Evolutionary conservation across 129 eudicot genomes (phyloP).

Genomic region (Smallanthus sonchifolius): DNA sequence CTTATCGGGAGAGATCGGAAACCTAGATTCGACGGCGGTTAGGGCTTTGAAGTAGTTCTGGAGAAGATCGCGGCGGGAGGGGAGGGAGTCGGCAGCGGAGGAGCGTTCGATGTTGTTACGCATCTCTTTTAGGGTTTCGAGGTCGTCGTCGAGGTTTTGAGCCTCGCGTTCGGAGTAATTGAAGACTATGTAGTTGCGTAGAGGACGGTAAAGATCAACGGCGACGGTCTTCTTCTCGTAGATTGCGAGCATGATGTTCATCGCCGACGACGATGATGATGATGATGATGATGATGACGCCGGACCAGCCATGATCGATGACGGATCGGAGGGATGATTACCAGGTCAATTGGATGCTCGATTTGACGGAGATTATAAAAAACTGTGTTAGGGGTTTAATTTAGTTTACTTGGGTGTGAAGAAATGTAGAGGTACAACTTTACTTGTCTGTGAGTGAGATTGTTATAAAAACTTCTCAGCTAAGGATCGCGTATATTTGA

Average conservation of each 20-base stretch:
- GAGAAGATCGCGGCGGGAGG: constrained; percentile 76
- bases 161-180: constrained; percentile 96
- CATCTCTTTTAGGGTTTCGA: constrained; percentile 66
- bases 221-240: constrained; percentile 76
- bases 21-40: constrained; percentile 73
- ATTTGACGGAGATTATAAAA: neutral
- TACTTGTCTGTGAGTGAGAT: neutral
- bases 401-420: constrained; percentile 6
- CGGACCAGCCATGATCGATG: constrained; percentile 62
- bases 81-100: constrained; percentile 46
- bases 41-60: constrained; percentile 76
- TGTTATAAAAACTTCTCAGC: too few species aligned
- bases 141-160: constrained; percentile 89
- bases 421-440: neutral
- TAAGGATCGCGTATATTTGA: too few species aligned
- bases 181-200: constrained; percentile 82
- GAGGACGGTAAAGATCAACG: constrained; percentile 78
- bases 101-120: constrained; percentile 58
- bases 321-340: constrained; percentile 10
- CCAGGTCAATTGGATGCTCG: constrained; percentile 15
- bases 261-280: constrained; percentile 57
- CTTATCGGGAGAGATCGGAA: constrained; percentile 74
- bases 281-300: constrained; percentile 60
- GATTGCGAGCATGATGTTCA: constrained; percentile 85
- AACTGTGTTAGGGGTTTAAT: too few species aligned